Evolutionary conservation across 139 green algal genomes (phyloP).

Genomic region (Picochlorum costavermella): DNA sequence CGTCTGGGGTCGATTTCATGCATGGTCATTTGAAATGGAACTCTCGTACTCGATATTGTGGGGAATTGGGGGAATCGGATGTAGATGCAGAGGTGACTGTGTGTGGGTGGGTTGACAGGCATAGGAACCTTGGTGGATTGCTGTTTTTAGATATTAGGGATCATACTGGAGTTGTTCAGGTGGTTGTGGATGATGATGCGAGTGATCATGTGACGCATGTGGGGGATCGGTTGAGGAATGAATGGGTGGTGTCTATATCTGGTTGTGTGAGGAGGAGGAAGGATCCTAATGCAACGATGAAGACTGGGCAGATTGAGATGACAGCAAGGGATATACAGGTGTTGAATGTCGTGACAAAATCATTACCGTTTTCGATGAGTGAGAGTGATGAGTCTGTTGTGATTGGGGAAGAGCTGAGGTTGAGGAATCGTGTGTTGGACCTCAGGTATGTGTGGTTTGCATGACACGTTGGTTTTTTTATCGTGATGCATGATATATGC

Average conservation of each 20-base stretch:
- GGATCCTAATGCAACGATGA: conserved; percentile 76
- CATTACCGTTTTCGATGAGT: conserved; percentile 81
- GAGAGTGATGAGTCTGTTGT: conserved; percentile 35
- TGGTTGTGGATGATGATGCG: conserved; percentile 26
- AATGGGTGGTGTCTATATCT: conserved; percentile 81
- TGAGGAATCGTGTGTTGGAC: conserved; percentile 86
- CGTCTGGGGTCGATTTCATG: conserved; percentile 7
- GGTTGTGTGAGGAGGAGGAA: conserved; percentile 64
- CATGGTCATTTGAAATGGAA: conserved; percentile 20
- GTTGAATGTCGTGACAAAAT: conserved; percentile 70
- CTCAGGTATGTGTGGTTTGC: conserved; percentile 43
- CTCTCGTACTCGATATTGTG: conserved; percentile 26
- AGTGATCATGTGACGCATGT: conserved; percentile 40
- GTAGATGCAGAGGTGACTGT: conserved; percentile 55
- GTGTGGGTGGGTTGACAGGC: conserved; percentile 93
- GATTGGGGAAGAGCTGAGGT: conserved; percentile 74
- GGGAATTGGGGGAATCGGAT: conserved; percentile 40
- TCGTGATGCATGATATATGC: conserved; percentile 6
- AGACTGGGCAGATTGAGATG: conserved; percentile 77
- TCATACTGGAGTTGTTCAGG: conserved; percentile 88
- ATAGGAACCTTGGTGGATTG: conserved; percentile 85
- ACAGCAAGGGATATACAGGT: conserved; percentile 34
- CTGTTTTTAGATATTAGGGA: conserved; percentile 92
- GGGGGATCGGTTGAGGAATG: conserved; percentile 56
- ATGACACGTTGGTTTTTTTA: not conserved